Evolutionary conservation across 139 green algal genomes (phyloP), one percentile per base, ranked within the genome.

Genomic region (Parachlorella kessleri): DNA sequence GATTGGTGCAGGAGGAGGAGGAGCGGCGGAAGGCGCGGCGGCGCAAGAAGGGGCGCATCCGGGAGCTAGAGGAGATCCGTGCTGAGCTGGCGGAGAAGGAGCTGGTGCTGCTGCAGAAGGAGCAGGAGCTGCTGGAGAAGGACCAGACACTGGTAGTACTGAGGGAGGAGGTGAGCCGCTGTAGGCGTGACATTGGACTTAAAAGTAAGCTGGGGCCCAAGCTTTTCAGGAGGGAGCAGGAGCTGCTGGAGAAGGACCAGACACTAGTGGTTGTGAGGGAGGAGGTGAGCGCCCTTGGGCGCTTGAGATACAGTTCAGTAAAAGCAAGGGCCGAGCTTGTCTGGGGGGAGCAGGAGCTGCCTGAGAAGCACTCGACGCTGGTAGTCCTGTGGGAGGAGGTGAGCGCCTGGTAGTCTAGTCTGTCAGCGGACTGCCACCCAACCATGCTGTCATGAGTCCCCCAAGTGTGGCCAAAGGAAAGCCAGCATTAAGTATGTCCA

Each of bases 221-320:
- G n/a, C 80, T 97, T 72, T 78, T 97, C 36, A 69, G 86, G 55
- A 96, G 95, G 80, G 88, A 96, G 73, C 77, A 94, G 81, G 88
- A 94, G 80, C 83, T 97, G 70, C 77, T 96, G 70, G 81, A 93
- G 6, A 91, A 91, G 83, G 90, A 96, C n/a, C 91, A 97, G 79
- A 95, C 86, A 3, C 66, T 97, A 65, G 53, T 74, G 21, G 90
- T 95, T 6, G 84, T 97, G 28, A 84, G 86, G 37, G 87, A 96
- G 72, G 87, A 97, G 88, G 90, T 96, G 71, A 42, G 79, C n/a
- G n/a, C n/a, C n/a, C n/a, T n/a, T n/a, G n/a, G n/a, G n/a, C n/a
- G n/a, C n/a, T n/a, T n/a, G n/a, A n/a, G n/a, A n/a, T n/a, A n/a
- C n/a, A n/a, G n/a, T n/a, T n/a, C n/a, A n/a, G n/a, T n/a, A n/a